Evolutionary conservation across 2,329 filamentous ascomycete species (phyloP), one percentile per base, ranked within the genome.

Genomic region (Magnaporthiopsis poae): DNA sequence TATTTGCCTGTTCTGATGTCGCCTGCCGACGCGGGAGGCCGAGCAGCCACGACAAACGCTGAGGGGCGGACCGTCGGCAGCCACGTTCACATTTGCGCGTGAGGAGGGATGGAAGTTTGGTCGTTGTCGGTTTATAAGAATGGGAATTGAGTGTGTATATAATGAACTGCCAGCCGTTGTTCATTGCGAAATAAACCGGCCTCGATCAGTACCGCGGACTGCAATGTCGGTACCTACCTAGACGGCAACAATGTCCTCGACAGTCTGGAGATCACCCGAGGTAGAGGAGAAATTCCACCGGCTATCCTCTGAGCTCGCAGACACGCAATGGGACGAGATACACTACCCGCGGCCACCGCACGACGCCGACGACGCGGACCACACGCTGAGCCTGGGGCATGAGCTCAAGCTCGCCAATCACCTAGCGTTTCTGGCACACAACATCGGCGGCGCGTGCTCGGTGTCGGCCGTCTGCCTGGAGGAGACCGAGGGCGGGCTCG

Each of bases 401-500:
- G 65, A 66, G 63, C 66, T 62, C 29, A 60, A 63, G 65, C 35
- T 52, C 18, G 56, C 64, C 27, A 65, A 59, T 29, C 35, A 65
- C 46, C 27, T 66, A 13, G 65, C 65, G 5, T 66, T 63, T 31
- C 62, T 66, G 15, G 61, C 65, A 5, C 46, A 63, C 3, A 56
- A 61, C 12, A 21, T 63, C 8, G 61, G 63, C 21, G 61, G 61
- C 27, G 65, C 29, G 12, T 12, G 56, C 27, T 36, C 61, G 15
- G 33, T 66, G 12, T 66, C 65, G 5, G 65, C 60, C 9, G 65
- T 63, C 18, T 66, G 65, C 31, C 31, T 66, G 15, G 65, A 66
- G 52, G 65, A 66, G 46, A 11, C 8, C 25, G 60, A 29, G 21
- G 29, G 56, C n/a, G 60, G 46, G 31, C 35, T 63, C 13, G 25